These are phyloP conservation scores for Capsicum baccatum DNA, from an alignment of 257 asterid genomes.

Conservation along the genomic window DNA sequence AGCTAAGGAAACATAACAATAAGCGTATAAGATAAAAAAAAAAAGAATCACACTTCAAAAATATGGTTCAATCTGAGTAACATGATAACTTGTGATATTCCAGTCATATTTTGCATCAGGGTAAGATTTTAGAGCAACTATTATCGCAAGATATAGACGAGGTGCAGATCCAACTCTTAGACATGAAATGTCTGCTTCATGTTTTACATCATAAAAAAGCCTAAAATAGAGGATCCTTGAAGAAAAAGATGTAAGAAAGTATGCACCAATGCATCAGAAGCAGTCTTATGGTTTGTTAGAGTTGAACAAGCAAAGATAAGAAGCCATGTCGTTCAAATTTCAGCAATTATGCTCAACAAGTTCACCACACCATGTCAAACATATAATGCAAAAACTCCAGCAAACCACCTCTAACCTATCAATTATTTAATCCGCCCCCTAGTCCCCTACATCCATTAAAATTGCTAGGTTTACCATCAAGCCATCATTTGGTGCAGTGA, in stretches of 20 bases:
- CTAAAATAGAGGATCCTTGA: background rate
- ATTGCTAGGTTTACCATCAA: background rate
- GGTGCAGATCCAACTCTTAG: background rate
- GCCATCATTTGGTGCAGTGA: background rate
- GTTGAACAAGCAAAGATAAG: conserved; percentile 5
- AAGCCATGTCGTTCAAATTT: background rate
- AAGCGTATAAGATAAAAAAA: background rate
- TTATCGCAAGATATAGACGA: background rate
- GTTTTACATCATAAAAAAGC: background rate
- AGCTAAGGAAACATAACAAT: background rate
- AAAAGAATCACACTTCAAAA: background rate
- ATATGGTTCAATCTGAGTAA: background rate
- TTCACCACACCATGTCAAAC: background rate
- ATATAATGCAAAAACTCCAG: background rate
- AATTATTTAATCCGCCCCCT: background rate
- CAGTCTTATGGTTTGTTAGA: background rate
- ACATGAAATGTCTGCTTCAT: background rate
- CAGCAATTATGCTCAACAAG: background rate
- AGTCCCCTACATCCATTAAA: background rate
- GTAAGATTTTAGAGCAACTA: background rate
- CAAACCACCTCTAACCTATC: background rate
- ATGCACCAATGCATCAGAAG: background rate
- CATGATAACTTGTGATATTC: background rate
- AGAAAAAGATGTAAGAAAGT: background rate
- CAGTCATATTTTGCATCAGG: background rate